Base-by-base conservation (phyloP, 352 stramenopile genomes). In the Thalassiosira oceanica region DNA sequence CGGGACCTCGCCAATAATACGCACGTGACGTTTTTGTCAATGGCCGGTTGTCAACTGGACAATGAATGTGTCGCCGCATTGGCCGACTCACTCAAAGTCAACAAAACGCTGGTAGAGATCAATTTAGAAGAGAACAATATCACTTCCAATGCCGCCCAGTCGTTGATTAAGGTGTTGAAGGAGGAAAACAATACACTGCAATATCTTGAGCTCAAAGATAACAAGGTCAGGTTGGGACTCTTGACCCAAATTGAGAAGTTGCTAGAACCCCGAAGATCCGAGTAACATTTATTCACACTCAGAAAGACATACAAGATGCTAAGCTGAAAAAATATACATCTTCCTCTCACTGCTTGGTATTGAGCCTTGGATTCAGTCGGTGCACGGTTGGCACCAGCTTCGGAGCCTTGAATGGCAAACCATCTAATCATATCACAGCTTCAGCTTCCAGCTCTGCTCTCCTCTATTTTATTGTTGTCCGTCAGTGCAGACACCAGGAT, bases 171-270 rank as follows among this genome's bases (percentile, higher is more conserved):
- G 5, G 8, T 52, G 18, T n/a, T 65, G 16, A 65, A 54, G 15
- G 42, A 65, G 0, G 13, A 54, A 18, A 65, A 65, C 35, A 21
- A 65, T 5, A 54, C 26, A 5, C 11, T 65, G 10, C 43, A 66
- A 16, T 66, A 66, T 26, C 45, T 66, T 33, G 56, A 66, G 41
- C 35, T 66, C 21, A 54, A 55, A 50, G 43, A 57, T 36, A 66
- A 66, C 39, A 31, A 29, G 31, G 35, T 66, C 3, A 45, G 56
- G 41, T 57, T 45, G 44, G 56, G 43, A 1, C 56, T 66, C 15
- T 6, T 66, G 3, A 42, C 43, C 6, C 56, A 66, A 28, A 20
- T 66, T 18, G 23, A 56, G 2, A 66, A 39, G 39, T 20, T 66
- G 5, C 26, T 66, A 0, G 56, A 57, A 28, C n/a, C n/a, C n/a